Conservation (phyloP, 176 grass and related monocot genomes). For the Oryza glumipatula region DNA sequence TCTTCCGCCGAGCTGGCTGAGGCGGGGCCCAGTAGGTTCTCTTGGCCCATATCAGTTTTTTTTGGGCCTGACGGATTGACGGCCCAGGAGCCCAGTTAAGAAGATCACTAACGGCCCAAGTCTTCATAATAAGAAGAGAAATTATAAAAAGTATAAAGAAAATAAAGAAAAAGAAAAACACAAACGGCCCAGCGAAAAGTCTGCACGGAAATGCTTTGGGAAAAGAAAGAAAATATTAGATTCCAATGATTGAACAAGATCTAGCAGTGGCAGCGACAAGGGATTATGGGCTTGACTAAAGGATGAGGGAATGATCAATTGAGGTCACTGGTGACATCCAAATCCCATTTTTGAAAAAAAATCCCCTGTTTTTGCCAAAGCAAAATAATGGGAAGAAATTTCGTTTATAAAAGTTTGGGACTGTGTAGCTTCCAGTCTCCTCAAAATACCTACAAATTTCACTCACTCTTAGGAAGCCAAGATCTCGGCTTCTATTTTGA, state of each 20-base stretch:
- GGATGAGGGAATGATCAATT: not conserved
- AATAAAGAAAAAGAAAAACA: no score
- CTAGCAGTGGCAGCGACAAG: not conserved
- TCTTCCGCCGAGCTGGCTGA: not conserved
- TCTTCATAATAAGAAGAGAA: no score
- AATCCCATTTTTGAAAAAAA: not conserved
- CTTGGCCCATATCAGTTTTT: no score
- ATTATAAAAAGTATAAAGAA: no score
- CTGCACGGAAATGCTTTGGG: not conserved
- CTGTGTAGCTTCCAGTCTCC: no score
- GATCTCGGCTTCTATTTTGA: not conserved
- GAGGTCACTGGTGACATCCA: constrained; percentile 36
- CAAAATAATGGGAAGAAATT: not conserved
- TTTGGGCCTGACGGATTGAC: no score
- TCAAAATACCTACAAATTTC: no score
- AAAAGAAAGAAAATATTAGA: not conserved
- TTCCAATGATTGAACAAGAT: not conserved
- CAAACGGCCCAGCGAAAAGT: no score
- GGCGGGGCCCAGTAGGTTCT: no score
- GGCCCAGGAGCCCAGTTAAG: no score
- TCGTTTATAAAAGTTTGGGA: not conserved
- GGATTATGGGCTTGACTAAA: constrained; percentile 13
- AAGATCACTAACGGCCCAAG: no score
- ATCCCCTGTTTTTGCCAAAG: not conserved
- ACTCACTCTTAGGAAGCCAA: no score